Evolutionary conservation across 306 rosid genomes (phyloP), one percentile per base, ranked within the genome.

Genomic region (Vicia sativa): DNA sequence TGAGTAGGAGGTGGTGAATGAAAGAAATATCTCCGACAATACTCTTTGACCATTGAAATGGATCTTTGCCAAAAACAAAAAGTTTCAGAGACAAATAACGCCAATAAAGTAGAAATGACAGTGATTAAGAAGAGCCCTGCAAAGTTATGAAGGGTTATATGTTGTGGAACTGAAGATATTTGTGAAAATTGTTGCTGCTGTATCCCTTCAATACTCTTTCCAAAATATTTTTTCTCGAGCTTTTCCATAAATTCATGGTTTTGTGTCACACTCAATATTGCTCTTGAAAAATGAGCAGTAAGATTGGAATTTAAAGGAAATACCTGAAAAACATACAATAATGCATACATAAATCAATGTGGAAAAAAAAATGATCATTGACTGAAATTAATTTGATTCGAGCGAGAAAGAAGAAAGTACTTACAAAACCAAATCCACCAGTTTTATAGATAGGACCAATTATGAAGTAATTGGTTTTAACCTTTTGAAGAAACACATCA

Each of bases 341-440:
- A 5, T 29, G 5, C 5, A 0, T 6, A 0, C 1, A 31, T n/a
- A n/a, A n/a, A n/a, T n/a, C n/a, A n/a, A n/a, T n/a, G n/a, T n/a
- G n/a, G n/a, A n/a, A n/a, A n/a, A 31, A 31, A 31, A 6, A 31
- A 31, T 6, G 37, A 31, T 31, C 37, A 6, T 5, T 5, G 0
- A 31, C 8, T 31, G 2, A 31, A 31, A 31, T 6, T 31, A 5
- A 8, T 5, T 31, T 31, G 37, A n/a, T n/a, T n/a, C n/a, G n/a
- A n/a, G n/a, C n/a, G 37, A 31, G 37, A 6, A 31, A 31, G 37
- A 31, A 31, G 37, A 31, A 31, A 43, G 16, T 0, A 66, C 82
- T 62, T 74, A 79, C 83, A 69, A 79, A 74, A 39, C 77, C 76
- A 38, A 79, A 69, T 0, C 83, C 83, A 64, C 16, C 76, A 5